Evolutionary conservation across 2,329 filamentous ascomycete genomes (phyloP).

Genomic region (Cladophialophora carrionii): DNA sequence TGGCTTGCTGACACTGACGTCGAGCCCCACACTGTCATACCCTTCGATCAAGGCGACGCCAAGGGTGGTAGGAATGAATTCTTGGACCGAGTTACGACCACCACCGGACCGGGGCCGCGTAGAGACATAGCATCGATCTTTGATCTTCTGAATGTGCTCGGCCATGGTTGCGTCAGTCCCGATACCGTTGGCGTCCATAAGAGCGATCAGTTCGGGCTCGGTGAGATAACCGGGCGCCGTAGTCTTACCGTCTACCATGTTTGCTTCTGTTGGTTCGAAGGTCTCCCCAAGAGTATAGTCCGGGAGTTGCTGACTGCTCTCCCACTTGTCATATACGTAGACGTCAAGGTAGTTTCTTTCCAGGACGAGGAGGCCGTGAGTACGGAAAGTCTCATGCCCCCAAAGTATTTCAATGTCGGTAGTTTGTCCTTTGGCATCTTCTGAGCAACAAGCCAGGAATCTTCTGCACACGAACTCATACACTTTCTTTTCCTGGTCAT

Average conservation of each 20-base stretch:
- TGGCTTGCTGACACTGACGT: conserved; percentile 90
- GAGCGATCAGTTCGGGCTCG: conserved; percentile 88
- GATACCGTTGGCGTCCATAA: conserved; percentile 99
- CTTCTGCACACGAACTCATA: conserved; percentile 92
- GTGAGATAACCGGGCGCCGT: conserved; percentile 82
- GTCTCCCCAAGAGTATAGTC: conserved; percentile 76
- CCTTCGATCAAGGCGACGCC: conserved; percentile 91
- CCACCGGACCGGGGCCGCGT: conserved; percentile 59
- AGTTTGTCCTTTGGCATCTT: conserved; percentile 84
- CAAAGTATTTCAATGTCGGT: conserved; percentile 85
- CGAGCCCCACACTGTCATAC: conserved; percentile 91
- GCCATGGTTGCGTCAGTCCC: conserved; percentile 99
- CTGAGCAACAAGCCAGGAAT: conserved; percentile 93
- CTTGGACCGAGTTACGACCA: conserved; percentile 63
- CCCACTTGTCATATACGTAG: conserved; percentile 96
- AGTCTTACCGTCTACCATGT: conserved; percentile 90
- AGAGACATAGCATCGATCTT: conserved; percentile 82
- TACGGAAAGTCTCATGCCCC: conserved; percentile 75
- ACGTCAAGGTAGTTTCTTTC: conserved; percentile 94
- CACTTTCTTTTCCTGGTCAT: conserved; percentile 71
- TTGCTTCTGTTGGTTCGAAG: conserved; percentile 85
- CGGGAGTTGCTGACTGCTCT: conserved; percentile 79
- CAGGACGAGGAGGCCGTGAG: conserved; percentile 80
- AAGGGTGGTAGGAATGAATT: conserved; percentile 90
- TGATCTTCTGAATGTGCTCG: conserved; percentile 95